Evolutionary conservation across 306 rosid species (phyloP), one percentile per base, ranked within the genome.

Genomic region (Begonia masoniana): DNA sequence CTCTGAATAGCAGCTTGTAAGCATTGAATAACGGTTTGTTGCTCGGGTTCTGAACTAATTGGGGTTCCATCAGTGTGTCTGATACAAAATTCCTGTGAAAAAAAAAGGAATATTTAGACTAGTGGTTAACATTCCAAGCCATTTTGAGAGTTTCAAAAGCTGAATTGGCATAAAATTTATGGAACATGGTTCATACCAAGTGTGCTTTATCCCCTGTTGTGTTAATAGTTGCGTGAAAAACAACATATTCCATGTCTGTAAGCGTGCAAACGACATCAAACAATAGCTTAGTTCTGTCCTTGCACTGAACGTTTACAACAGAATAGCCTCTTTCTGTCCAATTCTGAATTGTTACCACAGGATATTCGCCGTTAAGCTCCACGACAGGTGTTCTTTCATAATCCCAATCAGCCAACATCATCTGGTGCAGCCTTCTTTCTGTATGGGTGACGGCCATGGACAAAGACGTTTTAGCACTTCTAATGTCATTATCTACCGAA

Each of bases 401-500:
- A 59, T 91, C 99, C 2, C 99, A 88, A 50, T 91, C 99, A 0
- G 80, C 76, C 10, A 78, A 85, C 99, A 91, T 91, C 99, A 91
- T 81, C 41, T 91, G 99, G 64, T 91, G 99, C 14, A 91, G 69
- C 64, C 96, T 76, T 71, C 99, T 75, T 73, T 91, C 99, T 0
- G 70, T 61, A 65, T 91, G 96, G 12, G 77, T 70, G 19, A 74
- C 92, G 2, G 73, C 62, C 81, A 79, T 65, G 3, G 99, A 81
- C 23, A 91, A 78, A 0, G 84, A 75, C 43, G 91, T 91, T 49
- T 71, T 91, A 0, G 99, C 99, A 10, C 84, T 85, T 15, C 96
- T 65, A 19, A 86, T 81, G 54, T 85, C 97, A 52, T 81, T 83
- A 64, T 83, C 96, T 13, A 95, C 94, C 62, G 83, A 80, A 3